Evolutionary conservation across 176 grass and related monocot species (phyloP).

Genomic region (Musa troglodytarum): DNA sequence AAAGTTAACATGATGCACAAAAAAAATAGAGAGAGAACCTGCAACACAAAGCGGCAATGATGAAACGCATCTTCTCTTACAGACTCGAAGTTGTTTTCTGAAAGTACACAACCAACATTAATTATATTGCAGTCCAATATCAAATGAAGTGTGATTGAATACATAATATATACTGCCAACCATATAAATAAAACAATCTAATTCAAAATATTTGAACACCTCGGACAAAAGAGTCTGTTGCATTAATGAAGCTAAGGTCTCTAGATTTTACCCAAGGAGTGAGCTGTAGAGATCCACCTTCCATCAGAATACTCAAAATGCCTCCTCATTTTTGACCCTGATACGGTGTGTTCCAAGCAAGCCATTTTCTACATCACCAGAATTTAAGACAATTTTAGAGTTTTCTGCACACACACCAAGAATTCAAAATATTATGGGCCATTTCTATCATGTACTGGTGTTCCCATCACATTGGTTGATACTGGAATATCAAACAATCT

Average conservation of each 20-base stretch:
- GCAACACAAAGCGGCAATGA: slow-evolving; percentile 43
- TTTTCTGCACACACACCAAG: neutral
- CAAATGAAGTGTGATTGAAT: neutral
- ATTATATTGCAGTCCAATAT: neutral
- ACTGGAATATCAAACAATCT: too few species aligned
- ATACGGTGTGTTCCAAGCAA: slow-evolving; percentile 24
- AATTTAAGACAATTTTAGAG: slow-evolving; percentile 15
- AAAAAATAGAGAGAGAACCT: slow-evolving; percentile 18
- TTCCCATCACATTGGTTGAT: too few species aligned
- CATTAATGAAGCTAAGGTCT: neutral
- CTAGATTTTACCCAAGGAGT: slow-evolving; percentile 14
- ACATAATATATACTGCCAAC: neutral
- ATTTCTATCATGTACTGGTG: too few species aligned
- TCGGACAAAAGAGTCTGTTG: too few species aligned
- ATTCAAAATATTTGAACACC: too few species aligned
- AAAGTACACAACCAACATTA: neutral
- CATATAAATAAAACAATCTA: too few species aligned
- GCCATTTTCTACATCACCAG: slow-evolving; percentile 53
- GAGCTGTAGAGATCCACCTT: neutral
- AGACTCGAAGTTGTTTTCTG: slow-evolving; percentile 19
- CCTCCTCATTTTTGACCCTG: slow-evolving; percentile 15
- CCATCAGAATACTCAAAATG: slow-evolving; percentile 21
- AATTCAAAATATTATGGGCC: too few species aligned
- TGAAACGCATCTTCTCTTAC: slow-evolving; percentile 15
- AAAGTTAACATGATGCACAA: neutral